These are phyloP conservation scores for Paracoccidioides brasiliensis DNA, from an alignment of 2,329 filamentous ascomycete genomes.

Conservation along the genomic window DNA sequence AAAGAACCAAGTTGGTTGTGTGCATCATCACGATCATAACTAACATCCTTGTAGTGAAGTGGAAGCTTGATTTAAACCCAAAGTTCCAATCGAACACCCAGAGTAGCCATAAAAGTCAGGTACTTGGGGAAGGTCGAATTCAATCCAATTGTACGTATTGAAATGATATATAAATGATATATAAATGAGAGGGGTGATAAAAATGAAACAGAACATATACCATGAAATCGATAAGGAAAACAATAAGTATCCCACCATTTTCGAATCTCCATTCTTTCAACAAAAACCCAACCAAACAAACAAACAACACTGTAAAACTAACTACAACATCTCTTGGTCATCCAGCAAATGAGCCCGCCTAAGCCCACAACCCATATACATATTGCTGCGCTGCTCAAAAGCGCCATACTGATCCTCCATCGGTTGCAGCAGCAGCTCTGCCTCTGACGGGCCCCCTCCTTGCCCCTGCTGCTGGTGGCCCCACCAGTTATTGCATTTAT, in stretches of 20 bases:
- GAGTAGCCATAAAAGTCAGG: neutral
- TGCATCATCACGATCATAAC: neutral
- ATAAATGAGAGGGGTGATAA: no score
- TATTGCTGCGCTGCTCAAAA: conserved; percentile 22
- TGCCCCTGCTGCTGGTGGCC: conserved; percentile 10
- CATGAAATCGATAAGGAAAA: no score
- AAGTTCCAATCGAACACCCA: neutral
- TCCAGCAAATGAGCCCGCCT: conserved; percentile 11
- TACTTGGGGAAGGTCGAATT: neutral
- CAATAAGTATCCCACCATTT: no score
- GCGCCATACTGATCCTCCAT: conserved; percentile 29
- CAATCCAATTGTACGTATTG: neutral
- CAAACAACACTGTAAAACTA: neutral
- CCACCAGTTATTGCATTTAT: conserved; percentile 29
- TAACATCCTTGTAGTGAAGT: neutral
- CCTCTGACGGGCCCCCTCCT: conserved; percentile 8
- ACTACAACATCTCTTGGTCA: conserved; percentile 14
- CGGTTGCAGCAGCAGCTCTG: conserved; percentile 6
- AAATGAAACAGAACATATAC: no score
- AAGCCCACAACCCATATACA: conserved; percentile 14
- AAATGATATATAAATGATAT: no score
- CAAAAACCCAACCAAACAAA: neutral
- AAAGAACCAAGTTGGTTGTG: neutral
- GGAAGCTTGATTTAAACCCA: neutral
- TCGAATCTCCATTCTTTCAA: no score